These are phyloP conservation scores for Pichia nakasei DNA, from an alignment of 805 yeast genomes.

Conservation along the genomic window DNA sequence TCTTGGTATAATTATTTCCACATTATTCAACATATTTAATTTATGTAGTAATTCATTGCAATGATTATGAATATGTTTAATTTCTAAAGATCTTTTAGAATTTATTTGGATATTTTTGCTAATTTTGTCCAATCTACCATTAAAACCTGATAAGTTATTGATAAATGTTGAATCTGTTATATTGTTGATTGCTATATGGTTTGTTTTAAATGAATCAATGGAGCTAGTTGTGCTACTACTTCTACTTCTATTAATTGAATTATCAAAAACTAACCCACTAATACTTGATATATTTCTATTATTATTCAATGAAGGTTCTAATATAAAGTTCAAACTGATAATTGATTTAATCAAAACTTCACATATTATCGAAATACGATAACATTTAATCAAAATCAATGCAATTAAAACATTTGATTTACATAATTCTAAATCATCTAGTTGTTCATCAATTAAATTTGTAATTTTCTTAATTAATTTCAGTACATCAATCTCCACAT, in stretches of 20 bases:
- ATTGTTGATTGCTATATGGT: not conserved
- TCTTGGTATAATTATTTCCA: constrained; percentile 12
- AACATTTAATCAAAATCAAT: constrained; percentile 19
- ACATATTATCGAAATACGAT: constrained; percentile 16
- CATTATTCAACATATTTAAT: not conserved
- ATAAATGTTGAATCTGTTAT: not conserved
- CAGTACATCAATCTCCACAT: constrained; percentile 23
- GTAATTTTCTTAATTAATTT: constrained; percentile 22
- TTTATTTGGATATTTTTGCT: constrained; percentile 14
- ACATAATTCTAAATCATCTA: constrained; percentile 23
- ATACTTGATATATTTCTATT: not conserved
- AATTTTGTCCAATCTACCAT: constrained; percentile 18
- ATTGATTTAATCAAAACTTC: constrained; percentile 16
- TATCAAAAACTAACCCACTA: not conserved
- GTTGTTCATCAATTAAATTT: constrained; percentile 23
- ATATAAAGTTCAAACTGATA: constrained; percentile 16
- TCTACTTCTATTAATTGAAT: constrained; percentile 1
- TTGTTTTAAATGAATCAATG: not conserved
- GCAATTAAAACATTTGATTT: constrained; percentile 21
- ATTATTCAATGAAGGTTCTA: constrained; percentile 1
- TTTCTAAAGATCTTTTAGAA: constrained; percentile 10
- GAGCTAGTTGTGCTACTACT: not conserved
- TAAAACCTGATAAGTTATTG: constrained; percentile 16
- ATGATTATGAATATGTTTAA: constrained; percentile 15
- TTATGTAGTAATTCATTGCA: constrained; percentile 10